Evolutionary conservation across 129 eudicot genomes (phyloP).

Genomic region (Saposhnikovia divaricata): DNA sequence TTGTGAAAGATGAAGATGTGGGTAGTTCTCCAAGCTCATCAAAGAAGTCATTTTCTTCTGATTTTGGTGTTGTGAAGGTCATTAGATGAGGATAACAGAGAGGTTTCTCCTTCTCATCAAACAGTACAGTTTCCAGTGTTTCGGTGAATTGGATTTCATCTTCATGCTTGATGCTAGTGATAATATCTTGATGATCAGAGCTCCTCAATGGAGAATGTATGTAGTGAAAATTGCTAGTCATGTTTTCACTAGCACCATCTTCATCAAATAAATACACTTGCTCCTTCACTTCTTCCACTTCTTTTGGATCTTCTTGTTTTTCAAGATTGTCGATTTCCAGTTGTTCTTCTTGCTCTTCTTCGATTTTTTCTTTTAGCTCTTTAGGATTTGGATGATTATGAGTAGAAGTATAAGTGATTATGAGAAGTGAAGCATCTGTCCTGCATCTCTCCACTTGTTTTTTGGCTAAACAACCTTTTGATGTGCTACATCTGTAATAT

Average conservation of each 20-base stretch:
- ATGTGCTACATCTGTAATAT: constrained; percentile 88
- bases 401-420: constrained; percentile 69
- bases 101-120: constrained; percentile 47
- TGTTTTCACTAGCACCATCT: constrained; percentile 20
- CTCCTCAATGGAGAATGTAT: constrained; percentile 31
- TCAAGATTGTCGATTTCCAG: constrained; percentile 17
- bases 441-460: constrained; percentile 89
- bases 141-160: constrained; percentile 28
- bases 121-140: constrained; percentile 24
- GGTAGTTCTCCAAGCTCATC: constrained; percentile 83
- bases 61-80: constrained; percentile 31
- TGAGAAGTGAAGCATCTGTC: constrained; percentile 65
- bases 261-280: neutral
- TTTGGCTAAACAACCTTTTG: constrained; percentile 81
- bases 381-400: constrained; percentile 73
- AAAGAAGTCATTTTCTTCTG: constrained; percentile 67
- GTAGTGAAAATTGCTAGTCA: constrained; percentile 33
- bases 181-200: constrained; percentile 20
- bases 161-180: constrained; percentile 1
- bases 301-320: constrained; percentile 10
- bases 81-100: constrained; percentile 34
- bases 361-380: constrained; percentile 8
- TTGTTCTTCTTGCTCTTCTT: neutral
- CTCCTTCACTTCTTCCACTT: constrained; percentile 21
- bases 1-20: constrained; percentile 47